These are phyloP conservation scores for Diplotaxis tenuifolia DNA, from an alignment of 345 rosid species.

Conservation along the genomic window DNA sequence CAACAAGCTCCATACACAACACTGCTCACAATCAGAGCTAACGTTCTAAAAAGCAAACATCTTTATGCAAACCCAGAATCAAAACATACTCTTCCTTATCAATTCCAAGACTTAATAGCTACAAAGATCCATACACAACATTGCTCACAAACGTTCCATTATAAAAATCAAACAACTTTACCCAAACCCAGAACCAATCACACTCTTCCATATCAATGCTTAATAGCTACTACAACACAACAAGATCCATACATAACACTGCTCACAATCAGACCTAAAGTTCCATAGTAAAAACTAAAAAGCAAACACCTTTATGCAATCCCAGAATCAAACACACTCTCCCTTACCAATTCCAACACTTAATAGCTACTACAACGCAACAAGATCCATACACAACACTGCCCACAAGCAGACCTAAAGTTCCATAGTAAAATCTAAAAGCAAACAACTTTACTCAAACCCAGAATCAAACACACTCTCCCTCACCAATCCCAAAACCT, in stretches of 20 bases:
- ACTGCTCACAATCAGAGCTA: not conserved
- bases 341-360: too few relatives aligned
- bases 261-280: not conserved
- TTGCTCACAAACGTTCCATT: not conserved
- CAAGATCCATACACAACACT: not conserved
- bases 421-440: not conserved
- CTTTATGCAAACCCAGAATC: slow-evolving; percentile 2
- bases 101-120: not conserved
- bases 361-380: not conserved
- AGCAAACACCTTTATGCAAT: too few relatives aligned
- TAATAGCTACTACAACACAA: not conserved
- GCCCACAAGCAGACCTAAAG: not conserved
- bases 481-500: not conserved
- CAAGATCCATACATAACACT: not conserved
- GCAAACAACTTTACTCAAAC: too few relatives aligned
- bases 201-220: not conserved
- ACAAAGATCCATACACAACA: not conserved
- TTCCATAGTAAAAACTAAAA: not conserved
- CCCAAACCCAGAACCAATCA: not conserved
- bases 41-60: slow-evolving; percentile 9
- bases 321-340: not conserved
- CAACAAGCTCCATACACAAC: not conserved
- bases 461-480: not conserved
- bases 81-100: not conserved
- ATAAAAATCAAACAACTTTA: slow-evolving; percentile 9